A percentile compares a stretch with the other conserved stretches of the same genome.
Conservation (phyloP, 805 yeast genomes). For the Suhomyces prunicola region DNA sequence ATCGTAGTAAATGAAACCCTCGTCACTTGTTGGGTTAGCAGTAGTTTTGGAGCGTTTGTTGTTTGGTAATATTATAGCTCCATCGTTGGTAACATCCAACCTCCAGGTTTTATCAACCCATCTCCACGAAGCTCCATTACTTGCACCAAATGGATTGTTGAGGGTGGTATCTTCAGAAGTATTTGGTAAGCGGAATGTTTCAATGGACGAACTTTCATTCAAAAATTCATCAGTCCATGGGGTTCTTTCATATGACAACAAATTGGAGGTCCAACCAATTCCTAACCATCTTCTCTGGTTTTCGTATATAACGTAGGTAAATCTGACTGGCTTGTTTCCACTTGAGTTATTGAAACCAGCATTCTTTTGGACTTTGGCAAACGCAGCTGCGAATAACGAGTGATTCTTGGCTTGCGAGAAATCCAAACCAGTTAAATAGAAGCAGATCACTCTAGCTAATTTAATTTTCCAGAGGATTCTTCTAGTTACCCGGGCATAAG, state of each 20-base stretch:
- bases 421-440: conserved; percentile 85
- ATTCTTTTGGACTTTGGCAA: conserved; percentile 48
- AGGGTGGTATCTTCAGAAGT: conserved; percentile 38
- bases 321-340: conserved; percentile 56
- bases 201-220: conserved; percentile 79
- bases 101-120: conserved; percentile 96
- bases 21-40: conserved; percentile 73
- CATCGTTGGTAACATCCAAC: conserved; percentile 84
- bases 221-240: conserved; percentile 97
- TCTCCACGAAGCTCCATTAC: conserved; percentile 76
- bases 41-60: conserved; percentile 53
- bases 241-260: conserved; percentile 87
- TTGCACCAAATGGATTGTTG: conserved; percentile 24
- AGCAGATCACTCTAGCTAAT: conserved; percentile 63
- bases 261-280: conserved; percentile 94
- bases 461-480: conserved; percentile 82
- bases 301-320: conserved; percentile 89
- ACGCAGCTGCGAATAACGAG: conserved; percentile 52
- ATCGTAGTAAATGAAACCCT: conserved; percentile 85
- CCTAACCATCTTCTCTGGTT: conserved; percentile 98
- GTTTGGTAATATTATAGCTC: conserved; percentile 69
- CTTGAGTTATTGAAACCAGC: conserved; percentile 21
- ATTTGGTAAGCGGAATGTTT: conserved; percentile 76
- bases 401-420: conserved; percentile 47
- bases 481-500: conserved; percentile 80